phyloP scores from a whole-genome alignment of 2,329 filamentous ascomycete species.

The Shiraia sp. region DNA sequence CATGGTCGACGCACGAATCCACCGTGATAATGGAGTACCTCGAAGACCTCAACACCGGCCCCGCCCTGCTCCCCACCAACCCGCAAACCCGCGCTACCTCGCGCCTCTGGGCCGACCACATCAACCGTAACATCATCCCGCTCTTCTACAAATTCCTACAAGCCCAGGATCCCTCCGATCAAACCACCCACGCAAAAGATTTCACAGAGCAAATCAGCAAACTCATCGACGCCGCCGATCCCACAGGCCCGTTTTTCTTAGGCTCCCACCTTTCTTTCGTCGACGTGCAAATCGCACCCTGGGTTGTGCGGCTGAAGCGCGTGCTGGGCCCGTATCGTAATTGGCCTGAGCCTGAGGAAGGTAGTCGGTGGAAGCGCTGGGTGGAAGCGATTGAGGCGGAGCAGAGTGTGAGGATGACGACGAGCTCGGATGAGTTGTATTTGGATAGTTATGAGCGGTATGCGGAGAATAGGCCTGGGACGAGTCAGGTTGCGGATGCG shows the following conservation, averaged over 20 bases:
- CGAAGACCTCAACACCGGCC: conserved; percentile 69
- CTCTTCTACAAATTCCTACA: conserved; percentile 75
- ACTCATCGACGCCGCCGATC: conserved; percentile 60
- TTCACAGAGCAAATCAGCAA: conserved; percentile 69
- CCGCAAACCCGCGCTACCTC: conserved; percentile 72
- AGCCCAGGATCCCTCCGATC: conserved; percentile 63
- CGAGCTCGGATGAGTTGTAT: conserved; percentile 67
- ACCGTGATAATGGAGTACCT: conserved; percentile 86
- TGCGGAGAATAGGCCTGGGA: conserved; percentile 64
- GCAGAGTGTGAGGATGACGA: conserved; percentile 67
- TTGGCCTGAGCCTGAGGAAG: conserved; percentile 67
- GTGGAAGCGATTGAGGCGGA: conserved; percentile 69
- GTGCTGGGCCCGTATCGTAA: conserved; percentile 67
- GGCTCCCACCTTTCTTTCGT: conserved; percentile 64
- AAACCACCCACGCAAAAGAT: conserved; percentile 61
- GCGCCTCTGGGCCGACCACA: conserved; percentile 80
- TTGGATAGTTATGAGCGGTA: conserved; percentile 68
- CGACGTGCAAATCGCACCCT: conserved; percentile 76
- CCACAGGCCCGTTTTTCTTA: conserved; percentile 70
- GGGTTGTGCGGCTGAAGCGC: conserved; percentile 69
- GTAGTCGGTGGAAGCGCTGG: conserved; percentile 70
- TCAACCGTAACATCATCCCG: conserved; percentile 76
- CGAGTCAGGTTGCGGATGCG: conserved; percentile 61
- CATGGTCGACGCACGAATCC: conserved; percentile 83
- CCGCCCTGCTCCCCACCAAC: conserved; percentile 66